Base-by-base conservation (phyloP, 257 asterid genomes). In the Rhazya stricta region DNA sequence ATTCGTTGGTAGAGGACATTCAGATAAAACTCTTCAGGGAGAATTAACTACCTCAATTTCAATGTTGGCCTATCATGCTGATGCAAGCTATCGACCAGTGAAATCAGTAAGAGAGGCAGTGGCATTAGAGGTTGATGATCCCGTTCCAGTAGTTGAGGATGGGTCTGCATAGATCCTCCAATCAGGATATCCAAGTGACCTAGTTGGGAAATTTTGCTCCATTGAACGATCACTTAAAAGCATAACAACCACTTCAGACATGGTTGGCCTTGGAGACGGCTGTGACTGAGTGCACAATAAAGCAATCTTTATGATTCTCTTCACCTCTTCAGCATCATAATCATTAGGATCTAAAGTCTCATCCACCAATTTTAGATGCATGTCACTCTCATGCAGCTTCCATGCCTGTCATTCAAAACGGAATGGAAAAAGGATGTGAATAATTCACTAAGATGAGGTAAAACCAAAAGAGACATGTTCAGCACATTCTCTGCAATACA, bases 231-330 rank as follows among this genome's bases (percentile, higher is more conserved):
- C 91, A 63, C 89, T 91, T 51, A 78, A 69, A 45, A 93, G 86
- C 96, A 91, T 87, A 57, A 85, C 90, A 1, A 89, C 83, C 11
- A 89, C 83, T 77, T 93, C 95, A 9, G 97, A 89, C 98, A 93
- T 89, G 67, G 84, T 84, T 42, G 98, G 98, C 81, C 98, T 84
- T 8, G 78, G 58, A 27, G 92, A 81, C 32, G 94, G 76, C 13
- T 95, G 91, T 6, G 97, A 87, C 27, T 91, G 97, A 18, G 91
- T 88, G 80, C 98, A 91, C 1, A 75, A 27, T 78, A 93, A 36
- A 23, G 90, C 97, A 4, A 91, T 87, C 80, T 91, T 97, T 27
- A 91, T 70, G 50, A 91, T 32, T 83, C 84, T 93, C 88, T 86
- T 89, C 85, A 81, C 71, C 1, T 93, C 96, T 56, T 87, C 87